Conservation (phyloP, 768 basidiomycete species). For the Kondoa subrosea region DNA sequence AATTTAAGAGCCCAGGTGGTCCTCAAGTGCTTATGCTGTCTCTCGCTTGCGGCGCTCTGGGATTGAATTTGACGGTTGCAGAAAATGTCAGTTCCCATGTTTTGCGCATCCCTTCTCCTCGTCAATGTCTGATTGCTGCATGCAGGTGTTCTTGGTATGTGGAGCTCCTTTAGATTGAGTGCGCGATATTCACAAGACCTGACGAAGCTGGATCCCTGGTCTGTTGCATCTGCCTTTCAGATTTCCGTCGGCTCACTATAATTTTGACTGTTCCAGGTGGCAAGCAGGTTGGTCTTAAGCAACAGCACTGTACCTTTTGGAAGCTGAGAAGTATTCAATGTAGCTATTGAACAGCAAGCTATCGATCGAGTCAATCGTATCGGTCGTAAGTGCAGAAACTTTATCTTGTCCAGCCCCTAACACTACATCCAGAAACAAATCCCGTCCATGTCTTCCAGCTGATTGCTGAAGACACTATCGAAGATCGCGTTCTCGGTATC, state of each 20-base stretch:
- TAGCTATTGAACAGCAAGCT: slow-evolving; percentile 27
- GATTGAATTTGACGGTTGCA: slow-evolving; percentile 25
- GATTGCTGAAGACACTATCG: slow-evolving; percentile 26
- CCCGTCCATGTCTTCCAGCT: slow-evolving; percentile 22
- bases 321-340: no score
- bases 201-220: not conserved
- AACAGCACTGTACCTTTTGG: no score
- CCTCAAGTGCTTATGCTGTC: slow-evolving; percentile 25
- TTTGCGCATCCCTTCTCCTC: slow-evolving; percentile 16
- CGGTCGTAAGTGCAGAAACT: slow-evolving; percentile 12
- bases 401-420: not conserved
- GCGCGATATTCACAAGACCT: no score
- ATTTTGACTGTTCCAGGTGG: slow-evolving; percentile 19
- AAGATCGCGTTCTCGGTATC: slow-evolving; percentile 25
- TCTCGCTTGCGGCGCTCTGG: slow-evolving; percentile 26
- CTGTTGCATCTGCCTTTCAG: not conserved
- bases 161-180: not conserved
- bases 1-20: slow-evolving; percentile 15
- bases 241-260: not conserved
- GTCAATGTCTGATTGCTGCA: slow-evolving; percentile 29
- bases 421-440: not conserved
- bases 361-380: slow-evolving; percentile 29
- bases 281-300: no score
- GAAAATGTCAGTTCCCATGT: not conserved
- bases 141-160: slow-evolving; percentile 16